Evolutionary conservation across 2,329 filamentous ascomycete genomes (phyloP).

Genomic region (Aaosphaeria pasadenensis): DNA sequence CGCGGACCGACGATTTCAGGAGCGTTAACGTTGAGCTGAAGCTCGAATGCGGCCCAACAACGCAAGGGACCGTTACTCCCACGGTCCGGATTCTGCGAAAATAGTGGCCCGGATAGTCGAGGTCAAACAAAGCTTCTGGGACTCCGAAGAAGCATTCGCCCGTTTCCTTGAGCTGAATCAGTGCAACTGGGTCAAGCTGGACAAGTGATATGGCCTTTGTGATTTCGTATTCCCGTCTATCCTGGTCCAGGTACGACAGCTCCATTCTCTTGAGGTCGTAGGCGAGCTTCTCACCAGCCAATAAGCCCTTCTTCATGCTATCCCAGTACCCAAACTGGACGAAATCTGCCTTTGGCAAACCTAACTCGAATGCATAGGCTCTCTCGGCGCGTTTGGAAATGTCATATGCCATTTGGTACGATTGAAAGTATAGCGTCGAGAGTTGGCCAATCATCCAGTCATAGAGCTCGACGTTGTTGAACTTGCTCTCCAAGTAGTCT

Average conservation of each 20-base stretch:
- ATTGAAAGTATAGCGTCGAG: constrained; percentile 10
- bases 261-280: constrained; percentile 22
- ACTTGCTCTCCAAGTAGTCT: constrained; percentile 23
- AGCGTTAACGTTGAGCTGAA: not conserved
- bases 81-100: constrained; percentile 34
- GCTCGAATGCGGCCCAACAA: not conserved
- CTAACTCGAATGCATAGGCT: constrained; percentile 21
- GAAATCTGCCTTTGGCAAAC: constrained; percentile 1
- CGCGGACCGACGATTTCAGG: not conserved
- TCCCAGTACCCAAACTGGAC: constrained; percentile 21
- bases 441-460: constrained; percentile 15
- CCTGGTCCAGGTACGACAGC: constrained; percentile 14
- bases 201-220: constrained; percentile 30
- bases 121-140: constrained; percentile 35
- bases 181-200: constrained; percentile 20
- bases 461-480: constrained; percentile 29
- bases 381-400: constrained; percentile 21
- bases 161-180: constrained; percentile 19
- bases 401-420: constrained; percentile 21
- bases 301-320: constrained; percentile 17
- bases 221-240: constrained; percentile 26
- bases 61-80: constrained; percentile 30
- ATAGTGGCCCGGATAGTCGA: constrained; percentile 44
- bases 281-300: constrained; percentile 22
- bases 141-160: constrained; percentile 21